phyloP scores from a whole-genome alignment of 1,284 basidiomycete species.

The Leccinum subspadiceum region DNA sequence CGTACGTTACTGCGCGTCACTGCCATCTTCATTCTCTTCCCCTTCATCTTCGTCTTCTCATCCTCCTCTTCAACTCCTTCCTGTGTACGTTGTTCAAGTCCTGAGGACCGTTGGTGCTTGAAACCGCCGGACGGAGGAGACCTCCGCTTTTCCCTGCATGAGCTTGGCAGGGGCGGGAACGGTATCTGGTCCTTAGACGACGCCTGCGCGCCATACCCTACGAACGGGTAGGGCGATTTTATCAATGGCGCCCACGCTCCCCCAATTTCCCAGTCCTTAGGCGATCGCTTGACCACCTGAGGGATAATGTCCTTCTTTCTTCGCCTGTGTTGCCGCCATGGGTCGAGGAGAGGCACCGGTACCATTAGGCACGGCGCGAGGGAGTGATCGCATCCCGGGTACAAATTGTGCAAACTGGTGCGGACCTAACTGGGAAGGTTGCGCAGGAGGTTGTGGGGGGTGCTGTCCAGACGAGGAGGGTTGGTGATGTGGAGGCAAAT shows the following conservation, averaged over 20 bases:
- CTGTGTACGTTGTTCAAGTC: constrained; percentile 22
- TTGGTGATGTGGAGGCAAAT: constrained; percentile 44
- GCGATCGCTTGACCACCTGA: constrained; percentile 39
- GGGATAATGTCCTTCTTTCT: constrained; percentile 36
- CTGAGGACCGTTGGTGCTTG: constrained; percentile 18
- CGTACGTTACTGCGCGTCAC: constrained; percentile 53
- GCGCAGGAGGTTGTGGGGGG: constrained; percentile 39
- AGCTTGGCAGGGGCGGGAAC: constrained; percentile 63
- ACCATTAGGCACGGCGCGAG: constrained; percentile 63
- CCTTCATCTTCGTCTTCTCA: constrained; percentile 34
- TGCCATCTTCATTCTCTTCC: constrained; percentile 37
- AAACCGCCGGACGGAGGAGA: constrained; percentile 24
- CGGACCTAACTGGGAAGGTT: constrained; percentile 44
- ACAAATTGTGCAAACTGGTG: constrained; percentile 47
- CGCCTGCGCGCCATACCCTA: constrained; percentile 50
- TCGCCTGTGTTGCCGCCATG: constrained; percentile 33
- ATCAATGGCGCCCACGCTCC: constrained; percentile 39
- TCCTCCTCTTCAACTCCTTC: constrained; percentile 42
- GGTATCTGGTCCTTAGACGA: constrained; percentile 62
- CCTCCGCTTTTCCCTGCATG: constrained; percentile 35
- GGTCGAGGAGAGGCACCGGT: constrained; percentile 55
- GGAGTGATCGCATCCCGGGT: constrained; percentile 42
- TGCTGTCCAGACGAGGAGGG: constrained; percentile 36
- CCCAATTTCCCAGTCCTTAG: constrained; percentile 37
- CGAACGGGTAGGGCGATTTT: constrained; percentile 62